phyloP scores from a whole-genome alignment of 2,329 filamentous ascomycete genomes.

The Pseudogymnoascus sp. region DNA sequence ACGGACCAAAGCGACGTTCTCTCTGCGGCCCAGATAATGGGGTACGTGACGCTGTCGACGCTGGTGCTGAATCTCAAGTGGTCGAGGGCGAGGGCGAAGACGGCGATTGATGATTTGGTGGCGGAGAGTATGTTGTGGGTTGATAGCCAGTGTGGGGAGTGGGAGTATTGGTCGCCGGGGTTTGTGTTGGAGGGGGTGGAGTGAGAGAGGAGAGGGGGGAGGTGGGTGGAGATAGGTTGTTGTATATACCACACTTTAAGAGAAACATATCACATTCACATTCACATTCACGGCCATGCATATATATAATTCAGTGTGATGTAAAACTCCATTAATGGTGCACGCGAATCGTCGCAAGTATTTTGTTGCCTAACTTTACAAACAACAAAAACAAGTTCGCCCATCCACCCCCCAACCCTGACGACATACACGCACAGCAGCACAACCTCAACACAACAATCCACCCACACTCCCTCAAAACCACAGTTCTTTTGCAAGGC shows the following conservation, averaged over 20 bases:
- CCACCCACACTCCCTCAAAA: neutral
- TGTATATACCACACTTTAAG: neutral
- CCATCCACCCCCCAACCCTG: too few relatives aligned
- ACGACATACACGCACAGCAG: neutral
- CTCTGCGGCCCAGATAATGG: slow-evolving; percentile 82
- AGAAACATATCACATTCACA: neutral
- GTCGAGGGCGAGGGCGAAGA: slow-evolving; percentile 77
- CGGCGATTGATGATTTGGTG: slow-evolving; percentile 83
- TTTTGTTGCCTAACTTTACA: neutral
- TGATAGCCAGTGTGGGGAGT: slow-evolving; percentile 76
- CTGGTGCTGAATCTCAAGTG: slow-evolving; percentile 78
- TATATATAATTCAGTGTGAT: neutral
- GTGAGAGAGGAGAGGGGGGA: neutral
- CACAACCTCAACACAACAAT: neutral
- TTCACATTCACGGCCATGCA: neutral
- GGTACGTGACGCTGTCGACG: slow-evolving; percentile 86
- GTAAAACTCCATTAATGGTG: neutral
- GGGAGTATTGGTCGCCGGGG: slow-evolving; percentile 87
- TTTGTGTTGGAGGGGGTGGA: slow-evolving; percentile 46
- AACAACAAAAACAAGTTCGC: neutral
- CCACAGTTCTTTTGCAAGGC: neutral
- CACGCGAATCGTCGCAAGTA: neutral
- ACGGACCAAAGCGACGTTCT: slow-evolving; percentile 88
- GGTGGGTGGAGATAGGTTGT: neutral
- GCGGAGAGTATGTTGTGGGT: slow-evolving; percentile 91